Evolutionary conservation across 257 asterid genomes (phyloP).

Genomic region (Paulownia fortunei): DNA sequence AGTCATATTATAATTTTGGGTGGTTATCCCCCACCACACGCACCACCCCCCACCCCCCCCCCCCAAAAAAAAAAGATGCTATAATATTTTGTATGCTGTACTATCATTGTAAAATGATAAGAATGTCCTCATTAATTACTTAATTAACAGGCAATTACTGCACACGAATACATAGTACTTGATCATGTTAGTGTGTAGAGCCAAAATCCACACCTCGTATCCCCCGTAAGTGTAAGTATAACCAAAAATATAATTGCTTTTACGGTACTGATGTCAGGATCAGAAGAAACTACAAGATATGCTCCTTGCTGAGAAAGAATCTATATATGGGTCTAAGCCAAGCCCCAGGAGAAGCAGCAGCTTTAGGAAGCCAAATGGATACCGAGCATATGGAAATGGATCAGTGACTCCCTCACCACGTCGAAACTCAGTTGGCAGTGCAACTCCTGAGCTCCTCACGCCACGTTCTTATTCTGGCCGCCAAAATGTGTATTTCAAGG

Average conservation of each 20-base stretch:
- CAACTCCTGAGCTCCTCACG: slow-evolving; percentile 71
- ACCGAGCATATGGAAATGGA: slow-evolving; percentile 64
- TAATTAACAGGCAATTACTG: neutral
- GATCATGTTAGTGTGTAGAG: neutral
- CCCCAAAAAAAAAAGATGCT: too few relatives aligned
- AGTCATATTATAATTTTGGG: neutral
- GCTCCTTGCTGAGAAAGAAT: slow-evolving; percentile 87
- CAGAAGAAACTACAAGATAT: slow-evolving; percentile 88
- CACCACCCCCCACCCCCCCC: too few relatives aligned
- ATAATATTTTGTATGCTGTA: neutral
- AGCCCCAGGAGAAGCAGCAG: slow-evolving; percentile 86
- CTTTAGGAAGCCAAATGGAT: slow-evolving; percentile 65
- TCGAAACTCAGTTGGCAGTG: slow-evolving; percentile 70
- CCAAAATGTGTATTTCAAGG: slow-evolving; percentile 72
- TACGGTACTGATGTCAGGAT: slow-evolving; percentile 52
- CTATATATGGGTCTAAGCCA: slow-evolving; percentile 86
- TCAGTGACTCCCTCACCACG: slow-evolving; percentile 91
- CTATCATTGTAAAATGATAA: neutral
- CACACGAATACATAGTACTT: neutral
- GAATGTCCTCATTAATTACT: neutral
- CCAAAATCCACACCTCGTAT: neutral
- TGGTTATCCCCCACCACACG: neutral
- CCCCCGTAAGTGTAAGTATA: neutral
- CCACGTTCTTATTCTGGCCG: slow-evolving; percentile 88
- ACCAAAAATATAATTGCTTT: neutral